phyloP scores from a whole-genome alignment of 208 protist species.

The Crithidia brevicula region DNA sequence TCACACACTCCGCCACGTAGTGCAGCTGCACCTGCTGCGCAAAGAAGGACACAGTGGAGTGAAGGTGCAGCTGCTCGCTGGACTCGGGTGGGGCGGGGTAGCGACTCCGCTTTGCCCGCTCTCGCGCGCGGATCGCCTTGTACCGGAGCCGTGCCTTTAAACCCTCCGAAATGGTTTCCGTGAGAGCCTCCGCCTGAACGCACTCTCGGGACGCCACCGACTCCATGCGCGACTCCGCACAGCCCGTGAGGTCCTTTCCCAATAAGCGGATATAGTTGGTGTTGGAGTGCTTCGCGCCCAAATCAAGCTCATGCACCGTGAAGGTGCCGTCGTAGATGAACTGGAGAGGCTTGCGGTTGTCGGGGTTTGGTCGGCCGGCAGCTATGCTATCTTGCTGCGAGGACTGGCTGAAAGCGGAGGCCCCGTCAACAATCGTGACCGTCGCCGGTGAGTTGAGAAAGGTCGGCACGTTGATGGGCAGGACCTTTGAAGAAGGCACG shows the following conservation, averaged over 20 bases:
- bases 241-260: conserved; percentile 64
- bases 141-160: conserved; percentile 50
- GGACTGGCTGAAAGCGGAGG: conserved; percentile 4
- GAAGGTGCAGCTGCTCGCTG: conserved; percentile 71
- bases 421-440: not conserved
- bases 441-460: not conserved
- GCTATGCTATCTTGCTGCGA: not conserved
- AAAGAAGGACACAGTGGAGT: conserved; percentile 74
- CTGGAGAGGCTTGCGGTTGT: conserved; percentile 14
- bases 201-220: conserved; percentile 81
- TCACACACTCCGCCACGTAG: conserved; percentile 77
- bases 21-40: conserved; percentile 59
- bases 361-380: not conserved
- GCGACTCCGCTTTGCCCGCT: conserved; percentile 53
- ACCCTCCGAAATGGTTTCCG: conserved; percentile 65
- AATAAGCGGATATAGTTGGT: conserved; percentile 73
- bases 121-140: conserved; percentile 58
- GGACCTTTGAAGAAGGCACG: not conserved
- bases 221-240: conserved; percentile 60
- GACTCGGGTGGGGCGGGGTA: conserved; percentile 67
- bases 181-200: conserved; percentile 78
- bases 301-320: conserved; percentile 65
- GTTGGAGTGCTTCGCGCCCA: conserved; percentile 58
- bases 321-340: conserved; percentile 75
- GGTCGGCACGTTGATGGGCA: conserved; percentile 7